Evolutionary conservation across 2,329 filamentous ascomycete species (phyloP).

Genomic region (Cordyceps sp.): DNA sequence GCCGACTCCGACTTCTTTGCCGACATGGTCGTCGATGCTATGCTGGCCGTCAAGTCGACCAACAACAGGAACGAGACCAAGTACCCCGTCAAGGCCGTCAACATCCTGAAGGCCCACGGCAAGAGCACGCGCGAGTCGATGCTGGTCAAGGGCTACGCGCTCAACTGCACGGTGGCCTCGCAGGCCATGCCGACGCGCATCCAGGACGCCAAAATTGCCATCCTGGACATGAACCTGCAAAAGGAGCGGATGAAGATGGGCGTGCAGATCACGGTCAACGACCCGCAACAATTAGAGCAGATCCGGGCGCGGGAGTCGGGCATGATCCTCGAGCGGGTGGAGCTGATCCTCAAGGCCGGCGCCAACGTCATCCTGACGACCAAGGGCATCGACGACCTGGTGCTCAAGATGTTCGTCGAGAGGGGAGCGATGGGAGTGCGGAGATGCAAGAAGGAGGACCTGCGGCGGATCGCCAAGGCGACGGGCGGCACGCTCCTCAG

Average conservation of each 20-base stretch:
- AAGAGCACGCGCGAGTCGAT: slow-evolving; percentile 81
- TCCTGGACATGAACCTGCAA: slow-evolving; percentile 94
- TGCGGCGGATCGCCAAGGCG: slow-evolving; percentile 87
- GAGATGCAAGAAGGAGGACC: slow-evolving; percentile 96
- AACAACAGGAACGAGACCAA: slow-evolving; percentile 85
- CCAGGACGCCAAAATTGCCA: slow-evolving; percentile 88
- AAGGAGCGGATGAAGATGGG: slow-evolving; percentile 99
- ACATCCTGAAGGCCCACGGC: slow-evolving; percentile 95
- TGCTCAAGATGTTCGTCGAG: slow-evolving; percentile 88
- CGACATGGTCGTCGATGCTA: slow-evolving; percentile 93
- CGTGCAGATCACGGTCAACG: slow-evolving; percentile 95
- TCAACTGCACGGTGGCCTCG: slow-evolving; percentile 97
- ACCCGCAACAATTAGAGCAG: slow-evolving; percentile 93
- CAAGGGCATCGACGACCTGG: slow-evolving; percentile 95
- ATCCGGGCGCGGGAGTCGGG: slow-evolving; percentile 85
- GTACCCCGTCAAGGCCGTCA: slow-evolving; percentile 98
- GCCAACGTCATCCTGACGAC: slow-evolving; percentile 94
- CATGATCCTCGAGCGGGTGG: slow-evolving; percentile 83
- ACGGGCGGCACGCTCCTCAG: slow-evolving; percentile 87
- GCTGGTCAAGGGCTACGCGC: slow-evolving; percentile 85
- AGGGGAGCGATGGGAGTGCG: slow-evolving; percentile 89
- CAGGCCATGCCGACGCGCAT: slow-evolving; percentile 95
- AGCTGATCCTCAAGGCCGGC: slow-evolving; percentile 94
- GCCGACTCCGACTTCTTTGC: slow-evolving; percentile 92
- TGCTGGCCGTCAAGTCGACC: slow-evolving; percentile 82